Percentiles rank a stretch among this genome's conserved stretches.
These are phyloP conservation scores for Lactarius psammicola DNA, from an alignment of 768 basidiomycete species.

Conservation along the genomic window DNA sequence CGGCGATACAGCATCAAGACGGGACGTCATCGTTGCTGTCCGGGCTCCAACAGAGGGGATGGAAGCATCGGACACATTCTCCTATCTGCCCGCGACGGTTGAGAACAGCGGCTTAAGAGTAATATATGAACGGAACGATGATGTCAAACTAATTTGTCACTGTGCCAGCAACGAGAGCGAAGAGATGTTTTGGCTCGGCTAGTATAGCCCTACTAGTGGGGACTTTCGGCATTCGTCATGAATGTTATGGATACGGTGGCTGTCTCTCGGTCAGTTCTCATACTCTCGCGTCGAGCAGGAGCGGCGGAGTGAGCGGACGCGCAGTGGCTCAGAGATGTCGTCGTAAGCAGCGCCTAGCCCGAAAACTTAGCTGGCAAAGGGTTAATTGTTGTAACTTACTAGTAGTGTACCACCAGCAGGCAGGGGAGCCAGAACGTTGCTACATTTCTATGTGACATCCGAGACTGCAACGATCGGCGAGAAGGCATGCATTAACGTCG, in stretches of 20 bases:
- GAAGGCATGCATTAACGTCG: too few relatives aligned
- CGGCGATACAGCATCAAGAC: not conserved
- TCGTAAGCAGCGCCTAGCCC: too few relatives aligned
- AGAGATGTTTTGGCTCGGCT: not conserved
- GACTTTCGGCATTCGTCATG: not conserved
- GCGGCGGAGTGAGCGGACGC: too few relatives aligned
- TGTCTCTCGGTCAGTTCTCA: not conserved
- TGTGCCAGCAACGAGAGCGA: not conserved
- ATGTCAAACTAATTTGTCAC: not conserved
- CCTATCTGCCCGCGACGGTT: not conserved
- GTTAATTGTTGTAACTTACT: too few relatives aligned
- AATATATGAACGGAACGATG: not conserved
- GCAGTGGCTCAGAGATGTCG: not conserved
- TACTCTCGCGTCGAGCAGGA: not conserved
- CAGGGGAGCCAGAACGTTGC: not conserved
- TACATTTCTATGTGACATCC: too few relatives aligned
- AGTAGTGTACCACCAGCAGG: not conserved
- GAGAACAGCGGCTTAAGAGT: not conserved
- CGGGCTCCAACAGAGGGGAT: not conserved
- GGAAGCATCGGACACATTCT: too few relatives aligned
- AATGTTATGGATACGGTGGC: not conserved
- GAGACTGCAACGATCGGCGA: too few relatives aligned
- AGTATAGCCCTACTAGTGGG: too few relatives aligned
- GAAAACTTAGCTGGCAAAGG: too few relatives aligned
- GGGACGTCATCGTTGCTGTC: not conserved